Evolutionary conservation across 2,329 filamentous ascomycete genomes (phyloP).

Genomic region (Stagonosporopsis rhizophila): DNA sequence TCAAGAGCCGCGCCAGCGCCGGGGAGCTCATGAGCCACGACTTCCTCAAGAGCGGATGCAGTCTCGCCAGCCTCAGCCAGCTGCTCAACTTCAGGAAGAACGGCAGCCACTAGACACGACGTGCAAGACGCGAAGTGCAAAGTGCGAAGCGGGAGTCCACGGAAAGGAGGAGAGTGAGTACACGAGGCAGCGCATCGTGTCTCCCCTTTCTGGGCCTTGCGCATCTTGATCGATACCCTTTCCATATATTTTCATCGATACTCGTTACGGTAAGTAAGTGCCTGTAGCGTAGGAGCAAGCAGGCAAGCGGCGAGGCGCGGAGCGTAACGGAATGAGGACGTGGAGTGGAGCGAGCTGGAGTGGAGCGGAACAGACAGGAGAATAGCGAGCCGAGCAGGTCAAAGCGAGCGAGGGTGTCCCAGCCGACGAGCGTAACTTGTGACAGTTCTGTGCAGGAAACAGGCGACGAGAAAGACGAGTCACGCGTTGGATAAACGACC

Average conservation of each 20-base stretch:
- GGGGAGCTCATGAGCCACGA: constrained; percentile 90
- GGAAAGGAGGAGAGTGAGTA: not conserved
- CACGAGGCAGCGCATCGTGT: constrained; percentile 4
- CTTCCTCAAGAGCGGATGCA: constrained; percentile 92
- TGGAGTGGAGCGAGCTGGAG: not conserved
- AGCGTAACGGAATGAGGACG: too few species aligned
- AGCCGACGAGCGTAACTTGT: not conserved
- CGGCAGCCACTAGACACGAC: constrained; percentile 55
- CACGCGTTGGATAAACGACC: constrained; percentile 17
- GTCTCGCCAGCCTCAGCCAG: constrained; percentile 80
- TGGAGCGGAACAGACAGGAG: not conserved
- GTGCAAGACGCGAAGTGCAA: not conserved
- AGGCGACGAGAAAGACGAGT: constrained; percentile 2
- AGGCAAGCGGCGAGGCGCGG: not conserved
- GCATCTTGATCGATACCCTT: constrained; percentile 41
- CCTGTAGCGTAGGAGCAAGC: constrained; percentile 3
- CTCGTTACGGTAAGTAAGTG: constrained; percentile 11
- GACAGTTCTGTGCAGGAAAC: not conserved
- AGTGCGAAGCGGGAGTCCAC: constrained; percentile 1
- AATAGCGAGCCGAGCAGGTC: not conserved
- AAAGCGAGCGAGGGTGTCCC: not conserved
- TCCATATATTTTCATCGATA: constrained; percentile 30
- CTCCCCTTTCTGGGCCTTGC: constrained; percentile 22
- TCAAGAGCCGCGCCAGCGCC: constrained; percentile 91
- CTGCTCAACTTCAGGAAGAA: constrained; percentile 84